Percentiles rank a stretch among this genome's conserved stretches.
These are phyloP conservation scores for Stachybotrys elegans DNA, from an alignment of 2,329 filamentous ascomycete genomes.

Conservation along the genomic window DNA sequence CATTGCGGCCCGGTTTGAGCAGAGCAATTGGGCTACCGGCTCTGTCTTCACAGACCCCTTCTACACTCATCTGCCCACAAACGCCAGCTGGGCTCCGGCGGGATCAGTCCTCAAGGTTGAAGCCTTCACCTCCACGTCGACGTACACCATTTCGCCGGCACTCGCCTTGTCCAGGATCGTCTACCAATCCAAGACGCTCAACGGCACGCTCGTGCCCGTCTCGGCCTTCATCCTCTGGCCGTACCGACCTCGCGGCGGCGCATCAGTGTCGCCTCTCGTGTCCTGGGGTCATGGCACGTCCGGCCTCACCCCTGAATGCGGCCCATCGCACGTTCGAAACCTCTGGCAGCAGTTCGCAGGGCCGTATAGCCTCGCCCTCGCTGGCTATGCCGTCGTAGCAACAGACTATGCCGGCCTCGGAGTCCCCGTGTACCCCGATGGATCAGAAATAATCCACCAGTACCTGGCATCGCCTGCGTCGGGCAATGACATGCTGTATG, in stretches of 20 bases:
- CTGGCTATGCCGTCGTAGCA: conserved; percentile 38
- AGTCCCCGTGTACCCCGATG: conserved; percentile 24
- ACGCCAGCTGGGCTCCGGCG: conserved; percentile 14
- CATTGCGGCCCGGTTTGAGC: conserved; percentile 20
- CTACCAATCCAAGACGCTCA: conserved; percentile 39
- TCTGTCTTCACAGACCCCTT: conserved; percentile 30
- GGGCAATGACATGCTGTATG: conserved; percentile 38
- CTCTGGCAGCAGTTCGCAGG: conserved; percentile 35
- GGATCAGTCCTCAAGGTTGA: conserved; percentile 36
- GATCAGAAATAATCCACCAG: conserved; percentile 30
- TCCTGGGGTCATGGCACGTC: conserved; percentile 41
- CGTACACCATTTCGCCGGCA: conserved; percentile 34
- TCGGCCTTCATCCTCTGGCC: conserved; percentile 48
- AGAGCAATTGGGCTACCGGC: conserved; percentile 25
- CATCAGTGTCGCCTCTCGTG: conserved; percentile 23
- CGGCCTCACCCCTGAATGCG: conserved; percentile 31
- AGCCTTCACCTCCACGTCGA: conserved; percentile 26
- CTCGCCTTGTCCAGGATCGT: conserved; percentile 42
- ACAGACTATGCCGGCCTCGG: conserved; percentile 41
- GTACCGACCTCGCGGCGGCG: conserved; percentile 15
- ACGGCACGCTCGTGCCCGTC: conserved; percentile 39
- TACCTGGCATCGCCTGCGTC: conserved; percentile 31
- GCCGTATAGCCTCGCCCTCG: conserved; percentile 32
- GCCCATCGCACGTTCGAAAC: conserved; percentile 33
- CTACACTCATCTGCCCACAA: conserved; percentile 25